A percentile compares a stretch with the other conserved stretches of the same genome.
Conservation (phyloP, 2,329 filamentous ascomycete species). For the Teratosphaeria viscida region DNA sequence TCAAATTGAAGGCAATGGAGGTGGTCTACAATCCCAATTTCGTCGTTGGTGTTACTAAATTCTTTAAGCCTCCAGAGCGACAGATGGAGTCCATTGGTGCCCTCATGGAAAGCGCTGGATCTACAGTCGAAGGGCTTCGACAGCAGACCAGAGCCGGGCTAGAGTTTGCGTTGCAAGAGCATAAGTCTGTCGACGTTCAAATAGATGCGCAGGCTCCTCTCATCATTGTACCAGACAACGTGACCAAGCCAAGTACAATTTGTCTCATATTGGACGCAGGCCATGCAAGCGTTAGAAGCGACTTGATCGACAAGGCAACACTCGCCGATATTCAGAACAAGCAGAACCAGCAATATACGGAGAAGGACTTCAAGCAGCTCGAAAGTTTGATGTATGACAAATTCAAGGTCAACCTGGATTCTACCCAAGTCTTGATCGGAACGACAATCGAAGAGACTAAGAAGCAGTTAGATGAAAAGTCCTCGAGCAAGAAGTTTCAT, state of each 20-base stretch:
- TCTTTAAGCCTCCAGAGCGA: conserved; percentile 90
- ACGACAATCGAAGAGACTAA: conserved; percentile 87
- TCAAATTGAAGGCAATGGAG: conserved; percentile 90
- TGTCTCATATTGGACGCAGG: conserved; percentile 94
- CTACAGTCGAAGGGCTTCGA: conserved; percentile 86
- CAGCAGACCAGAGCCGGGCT: conserved; percentile 93
- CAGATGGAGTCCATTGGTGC: conserved; percentile 98
- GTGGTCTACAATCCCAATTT: conserved; percentile 97
- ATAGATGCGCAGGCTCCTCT: conserved; percentile 90
- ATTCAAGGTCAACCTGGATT: conserved; percentile 84
- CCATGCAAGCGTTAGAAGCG: conserved; percentile 87
- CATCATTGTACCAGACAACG: conserved; percentile 91
- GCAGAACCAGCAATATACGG: conserved; percentile 75
- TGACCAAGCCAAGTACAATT: conserved; percentile 66
- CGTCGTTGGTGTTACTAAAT: conserved; percentile 79
- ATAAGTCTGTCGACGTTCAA: conserved; percentile 95
- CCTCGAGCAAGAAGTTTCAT: conserved; percentile 59
- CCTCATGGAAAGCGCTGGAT: conserved; percentile 88
- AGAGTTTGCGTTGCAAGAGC: conserved; percentile 91
- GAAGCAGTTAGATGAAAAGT: conserved; percentile 60
- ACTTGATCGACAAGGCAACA: conserved; percentile 85
- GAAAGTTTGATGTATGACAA: conserved; percentile 97
- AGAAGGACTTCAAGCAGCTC: conserved; percentile 77
- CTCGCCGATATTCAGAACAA: conserved; percentile 85
- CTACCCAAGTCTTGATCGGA: conserved; percentile 90